Evolutionary conservation across 2,329 filamentous ascomycete genomes (phyloP).

Genomic region (Ceratocystis smalleyi): DNA sequence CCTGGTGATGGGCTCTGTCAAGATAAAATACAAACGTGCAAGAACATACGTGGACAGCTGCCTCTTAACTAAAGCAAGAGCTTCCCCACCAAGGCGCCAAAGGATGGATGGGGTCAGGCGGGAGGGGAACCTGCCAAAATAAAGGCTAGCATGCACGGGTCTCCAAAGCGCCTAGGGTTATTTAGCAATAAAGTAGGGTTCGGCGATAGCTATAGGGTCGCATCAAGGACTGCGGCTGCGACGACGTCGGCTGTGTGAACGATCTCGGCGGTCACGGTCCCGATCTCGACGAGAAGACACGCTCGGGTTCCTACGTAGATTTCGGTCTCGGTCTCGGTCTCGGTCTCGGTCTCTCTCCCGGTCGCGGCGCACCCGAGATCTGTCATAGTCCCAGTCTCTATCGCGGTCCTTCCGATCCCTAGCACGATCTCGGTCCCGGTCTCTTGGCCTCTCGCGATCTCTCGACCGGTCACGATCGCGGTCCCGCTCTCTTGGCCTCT

Average conservation of each 20-base stretch:
- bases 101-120: not conserved
- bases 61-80: not conserved
- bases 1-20: not conserved
- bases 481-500: slow-evolving; percentile 16
- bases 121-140: not conserved
- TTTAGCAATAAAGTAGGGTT: too few relatives aligned
- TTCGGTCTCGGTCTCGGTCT: slow-evolving; percentile 14
- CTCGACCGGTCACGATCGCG: slow-evolving; percentile 21
- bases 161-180: not conserved
- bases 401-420: slow-evolving; percentile 14
- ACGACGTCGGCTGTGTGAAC: slow-evolving; percentile 5
- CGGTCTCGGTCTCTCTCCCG: slow-evolving; percentile 18
- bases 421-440: slow-evolving; percentile 18
- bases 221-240: slow-evolving; percentile 6
- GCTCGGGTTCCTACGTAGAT: not conserved
- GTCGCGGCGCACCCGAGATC: slow-evolving; percentile 20
- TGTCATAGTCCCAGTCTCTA: slow-evolving; percentile 21
- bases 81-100: not conserved
- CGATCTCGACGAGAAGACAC: slow-evolving; percentile 11
- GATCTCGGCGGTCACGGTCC: slow-evolving; percentile 9
- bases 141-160: not conserved
- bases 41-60: not conserved
- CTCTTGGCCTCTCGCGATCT: slow-evolving; percentile 19
- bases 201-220: too few relatives aligned
- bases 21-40: not conserved